Conservation (phyloP, 192 early-diverging fungal species). For the Chytriomyces hyalinus region DNA sequence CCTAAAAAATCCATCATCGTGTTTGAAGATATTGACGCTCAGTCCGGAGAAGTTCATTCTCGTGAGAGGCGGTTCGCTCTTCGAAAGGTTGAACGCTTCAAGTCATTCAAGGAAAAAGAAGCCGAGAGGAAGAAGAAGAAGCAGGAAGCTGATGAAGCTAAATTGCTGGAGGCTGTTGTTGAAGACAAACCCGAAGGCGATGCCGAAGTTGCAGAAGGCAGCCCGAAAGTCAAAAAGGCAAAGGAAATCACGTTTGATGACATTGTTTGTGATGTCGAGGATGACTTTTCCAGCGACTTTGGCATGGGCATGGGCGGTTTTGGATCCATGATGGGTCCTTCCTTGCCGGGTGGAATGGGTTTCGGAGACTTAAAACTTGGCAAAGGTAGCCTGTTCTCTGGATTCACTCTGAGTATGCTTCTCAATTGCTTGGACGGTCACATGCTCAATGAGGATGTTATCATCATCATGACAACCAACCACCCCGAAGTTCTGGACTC, state of each 20-base stretch:
- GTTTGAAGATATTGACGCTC: conserved; percentile 65
- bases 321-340: conserved; percentile 25
- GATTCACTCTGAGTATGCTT: conserved; percentile 54
- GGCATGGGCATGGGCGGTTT: neutral
- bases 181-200: conserved; percentile 21
- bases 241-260: conserved; percentile 20
- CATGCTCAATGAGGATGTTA: conserved; percentile 56
- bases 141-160: conserved; percentile 28
- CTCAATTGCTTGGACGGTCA: conserved; percentile 67
- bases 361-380: conserved; percentile 37
- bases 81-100: conserved; percentile 32
- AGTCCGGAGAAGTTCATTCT: conserved; percentile 52
- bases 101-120: conserved; percentile 33
- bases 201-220: conserved; percentile 22
- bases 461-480: conserved; percentile 74
- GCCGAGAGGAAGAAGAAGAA: conserved; percentile 41
- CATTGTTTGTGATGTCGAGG: conserved; percentile 32
- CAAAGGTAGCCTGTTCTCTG: conserved; percentile 31
- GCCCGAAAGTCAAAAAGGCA: conserved; percentile 9
- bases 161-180: conserved; percentile 29
- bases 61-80: conserved; percentile 42
- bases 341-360: conserved; percentile 24
- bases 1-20: conserved; percentile 56
- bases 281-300: conserved; percentile 10
- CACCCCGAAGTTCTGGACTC: conserved; percentile 66